Conservation (phyloP, 257 asterid species). For the Echium plantagineum region DNA sequence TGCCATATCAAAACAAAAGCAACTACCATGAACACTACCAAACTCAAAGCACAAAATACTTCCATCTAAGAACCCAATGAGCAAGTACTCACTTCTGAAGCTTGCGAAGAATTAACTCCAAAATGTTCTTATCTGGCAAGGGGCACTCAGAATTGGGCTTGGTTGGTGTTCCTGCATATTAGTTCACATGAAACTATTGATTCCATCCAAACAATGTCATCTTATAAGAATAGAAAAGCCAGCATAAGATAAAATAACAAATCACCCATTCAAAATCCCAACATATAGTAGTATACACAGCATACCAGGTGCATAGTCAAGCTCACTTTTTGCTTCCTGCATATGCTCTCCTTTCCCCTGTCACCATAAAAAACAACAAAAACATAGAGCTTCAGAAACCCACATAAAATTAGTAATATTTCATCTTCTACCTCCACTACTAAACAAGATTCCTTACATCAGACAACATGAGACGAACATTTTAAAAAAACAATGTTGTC, state of each 20-base stretch:
- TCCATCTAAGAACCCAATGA: constrained; percentile 3
- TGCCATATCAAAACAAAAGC: constrained; percentile 31
- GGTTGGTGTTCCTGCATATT: constrained; percentile 50
- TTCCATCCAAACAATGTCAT: not conserved
- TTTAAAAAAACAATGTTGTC: constrained; percentile 19
- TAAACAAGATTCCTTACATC: constrained; percentile 38
- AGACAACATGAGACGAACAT: constrained; percentile 26
- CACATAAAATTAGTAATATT: constrained; percentile 23
- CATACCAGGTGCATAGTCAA: constrained; percentile 62
- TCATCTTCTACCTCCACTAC: constrained; percentile 7
- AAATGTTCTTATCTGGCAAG: constrained; percentile 67
- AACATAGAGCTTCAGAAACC: constrained; percentile 13
- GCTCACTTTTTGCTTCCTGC: constrained; percentile 35
- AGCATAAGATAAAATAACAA: no score
- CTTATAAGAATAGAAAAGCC: not conserved
- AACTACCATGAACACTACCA: not conserved
- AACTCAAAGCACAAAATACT: constrained; percentile 1
- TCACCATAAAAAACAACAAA: constrained; percentile 22
- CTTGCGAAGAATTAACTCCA: constrained; percentile 82
- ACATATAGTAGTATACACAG: not conserved
- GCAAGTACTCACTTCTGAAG: constrained; percentile 69
- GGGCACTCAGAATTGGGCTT: constrained; percentile 34
- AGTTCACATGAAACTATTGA: not conserved
- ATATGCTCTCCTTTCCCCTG: constrained; percentile 36
- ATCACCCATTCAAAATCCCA: not conserved